These are phyloP conservation scores for Pseudogymnoascus sp. DNA, from an alignment of 2,329 filamentous ascomycete genomes.

Conservation along the genomic window DNA sequence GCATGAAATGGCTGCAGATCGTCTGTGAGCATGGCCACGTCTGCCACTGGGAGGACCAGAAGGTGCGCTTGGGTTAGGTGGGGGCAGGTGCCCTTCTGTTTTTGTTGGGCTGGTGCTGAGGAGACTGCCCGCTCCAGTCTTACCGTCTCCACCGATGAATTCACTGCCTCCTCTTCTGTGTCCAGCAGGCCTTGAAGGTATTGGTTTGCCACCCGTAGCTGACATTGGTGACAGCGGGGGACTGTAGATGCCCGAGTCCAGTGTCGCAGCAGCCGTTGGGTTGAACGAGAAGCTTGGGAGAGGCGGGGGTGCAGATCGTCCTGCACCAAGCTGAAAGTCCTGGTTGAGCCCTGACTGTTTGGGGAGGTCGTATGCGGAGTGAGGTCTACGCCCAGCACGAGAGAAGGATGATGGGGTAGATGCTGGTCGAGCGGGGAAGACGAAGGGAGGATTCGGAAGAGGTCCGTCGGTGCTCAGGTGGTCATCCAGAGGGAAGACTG, in stretches of 20 bases:
- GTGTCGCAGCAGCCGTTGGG: slow-evolving; percentile 19
- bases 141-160: slow-evolving; percentile 67
- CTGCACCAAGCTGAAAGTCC: slow-evolving; percentile 16
- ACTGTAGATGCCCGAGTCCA: slow-evolving; percentile 38
- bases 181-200: slow-evolving; percentile 48
- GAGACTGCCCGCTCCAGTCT: slow-evolving; percentile 29
- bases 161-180: slow-evolving; percentile 77
- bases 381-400: slow-evolving; percentile 41
- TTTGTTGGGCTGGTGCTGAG: slow-evolving; percentile 46
- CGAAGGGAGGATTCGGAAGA: slow-evolving; percentile 56
- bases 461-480: slow-evolving; percentile 25
- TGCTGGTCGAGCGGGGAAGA: slow-evolving; percentile 48
- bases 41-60: slow-evolving; percentile 42
- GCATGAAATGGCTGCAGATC: slow-evolving; percentile 67
- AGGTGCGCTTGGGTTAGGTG: slow-evolving; percentile 38
- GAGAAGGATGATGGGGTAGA: slow-evolving; percentile 42
- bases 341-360: slow-evolving; percentile 6
- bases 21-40: slow-evolving; percentile 69
- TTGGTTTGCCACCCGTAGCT: slow-evolving; percentile 18
- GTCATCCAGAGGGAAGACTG: slow-evolving; percentile 2
- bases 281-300: slow-evolving; percentile 28
- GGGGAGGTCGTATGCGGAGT: slow-evolving; percentile 31
- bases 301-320: slow-evolving; percentile 19
- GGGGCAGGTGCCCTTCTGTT: slow-evolving; percentile 49
- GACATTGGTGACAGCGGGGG: slow-evolving; percentile 50